Evolutionary conservation across 805 yeast genomes (phyloP), one percentile per base, ranked within the genome.

Genomic region (Candida vaughaniae): DNA sequence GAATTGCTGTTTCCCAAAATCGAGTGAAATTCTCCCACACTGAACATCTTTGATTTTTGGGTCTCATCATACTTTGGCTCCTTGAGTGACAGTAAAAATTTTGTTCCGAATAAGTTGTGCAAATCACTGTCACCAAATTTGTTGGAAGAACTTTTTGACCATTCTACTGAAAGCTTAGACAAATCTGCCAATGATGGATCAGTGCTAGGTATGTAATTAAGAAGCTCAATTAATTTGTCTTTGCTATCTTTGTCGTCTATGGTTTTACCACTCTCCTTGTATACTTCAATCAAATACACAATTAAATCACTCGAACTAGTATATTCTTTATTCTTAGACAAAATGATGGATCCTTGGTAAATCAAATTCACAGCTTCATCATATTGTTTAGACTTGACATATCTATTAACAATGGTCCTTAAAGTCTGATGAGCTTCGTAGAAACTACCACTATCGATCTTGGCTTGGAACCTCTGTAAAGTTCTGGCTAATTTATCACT

Each of bases 381-480:
- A 56, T 74, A 86, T 41, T 82, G 78, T 42, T 78, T 78, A 16
- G 80, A 56, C 45, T 85, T 78, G 29, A 85, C 82, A 53, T 85
- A 84, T 55, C 99, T 73, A 48, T 89, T 89, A 28, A 86, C 85
- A 36, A 91, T 85, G 5, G 98, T 88, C 53, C 96, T 71, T 35
- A 93, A 72, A 0, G 96, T 90, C 60, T 93, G 98, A 58, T 91
- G 96, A 0, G 98, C 98, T 57, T 93, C 99, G 57, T 91, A 91
- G 64, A 73, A 88, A 38, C 89, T 85, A 2, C 86, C 87, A 33
- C 73, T 73, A 34, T 73, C 76, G 45, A 91, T 82, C 51, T 85
- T 81, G 29, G 69, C 73, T 52, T 80, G 77, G 64, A 83, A 84
- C 47, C 93, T 66, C 16, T 71, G 77, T 30, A 83, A 59, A 1